Evolutionary conservation across 2,329 filamentous ascomycete species (phyloP).

Genomic region (Colletotrichum echinochloae): DNA sequence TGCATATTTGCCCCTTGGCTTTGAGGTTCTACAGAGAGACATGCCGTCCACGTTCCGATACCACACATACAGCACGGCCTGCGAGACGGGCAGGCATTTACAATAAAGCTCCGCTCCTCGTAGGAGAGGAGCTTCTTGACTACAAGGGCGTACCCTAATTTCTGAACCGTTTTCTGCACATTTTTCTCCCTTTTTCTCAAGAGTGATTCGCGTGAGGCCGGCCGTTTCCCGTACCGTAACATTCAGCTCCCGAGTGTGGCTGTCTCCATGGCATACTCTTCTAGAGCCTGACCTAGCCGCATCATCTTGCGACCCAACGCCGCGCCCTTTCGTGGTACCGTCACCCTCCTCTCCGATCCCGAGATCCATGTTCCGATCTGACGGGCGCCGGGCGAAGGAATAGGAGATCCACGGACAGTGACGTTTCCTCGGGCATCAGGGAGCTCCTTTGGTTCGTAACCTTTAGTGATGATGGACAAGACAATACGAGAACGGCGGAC

Average conservation of each 20-base stretch:
- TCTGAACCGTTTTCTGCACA: not conserved
- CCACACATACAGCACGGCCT: not conserved
- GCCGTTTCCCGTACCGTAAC: not conserved
- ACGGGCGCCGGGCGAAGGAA: too few species aligned
- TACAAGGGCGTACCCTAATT: not conserved
- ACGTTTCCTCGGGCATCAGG: too few species aligned
- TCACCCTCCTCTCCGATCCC: too few species aligned
- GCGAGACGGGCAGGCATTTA: not conserved
- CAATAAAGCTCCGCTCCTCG: not conserved
- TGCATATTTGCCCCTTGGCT: not conserved
- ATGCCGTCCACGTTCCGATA: slow-evolving; percentile 12
- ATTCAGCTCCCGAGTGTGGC: not conserved
- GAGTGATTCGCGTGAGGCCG: not conserved
- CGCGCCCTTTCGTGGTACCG: too few species aligned
- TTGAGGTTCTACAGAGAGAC: not conserved
- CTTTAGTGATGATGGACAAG: too few species aligned
- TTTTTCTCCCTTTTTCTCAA: not conserved
- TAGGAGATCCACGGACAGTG: too few species aligned
- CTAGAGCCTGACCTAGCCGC: too few species aligned
- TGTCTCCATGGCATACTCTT: too few species aligned
- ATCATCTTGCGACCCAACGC: too few species aligned
- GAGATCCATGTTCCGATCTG: too few species aligned
- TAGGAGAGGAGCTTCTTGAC: not conserved
- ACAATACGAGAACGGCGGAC: too few species aligned
- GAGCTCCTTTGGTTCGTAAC: too few species aligned